These are phyloP conservation scores for Casuarina cunninghamiana DNA, from an alignment of 306 rosid genomes.

Conservation along the genomic window DNA sequence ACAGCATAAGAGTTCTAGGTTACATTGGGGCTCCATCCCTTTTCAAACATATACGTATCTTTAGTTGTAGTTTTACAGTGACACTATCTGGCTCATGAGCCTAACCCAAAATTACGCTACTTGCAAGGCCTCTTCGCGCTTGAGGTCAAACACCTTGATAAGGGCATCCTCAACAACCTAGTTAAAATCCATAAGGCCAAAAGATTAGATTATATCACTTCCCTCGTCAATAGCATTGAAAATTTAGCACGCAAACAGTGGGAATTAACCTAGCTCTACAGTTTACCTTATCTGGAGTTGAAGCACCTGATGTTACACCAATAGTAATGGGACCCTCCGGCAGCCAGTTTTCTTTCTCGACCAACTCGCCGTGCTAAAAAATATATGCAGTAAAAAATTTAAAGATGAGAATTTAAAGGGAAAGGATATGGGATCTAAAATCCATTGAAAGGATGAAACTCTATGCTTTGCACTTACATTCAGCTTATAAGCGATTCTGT, in stretches of 20 bases:
- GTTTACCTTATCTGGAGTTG: conserved; percentile 96
- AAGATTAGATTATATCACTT: not conserved
- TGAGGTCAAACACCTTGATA: conserved; percentile 74
- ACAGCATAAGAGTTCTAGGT: conserved; percentile 17
- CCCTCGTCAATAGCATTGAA: not conserved
- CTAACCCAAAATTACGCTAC: conserved; percentile 35
- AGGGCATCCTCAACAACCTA: conserved; percentile 91
- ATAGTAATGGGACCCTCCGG: conserved; percentile 82
- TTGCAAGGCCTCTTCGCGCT: conserved; percentile 78
- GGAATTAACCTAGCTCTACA: not conserved
- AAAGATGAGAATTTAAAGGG: conserved; percentile 6
- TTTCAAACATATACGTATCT: conserved; percentile 3
- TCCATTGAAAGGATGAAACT: conserved; percentile 4
- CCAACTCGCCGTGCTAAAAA: conserved; percentile 86
- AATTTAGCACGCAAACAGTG: not conserved
- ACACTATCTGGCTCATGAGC: conserved; percentile 12
- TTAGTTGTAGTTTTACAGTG: conserved; percentile 32
- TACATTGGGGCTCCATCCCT: conserved; percentile 10
- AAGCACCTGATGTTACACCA: conserved; percentile 97
- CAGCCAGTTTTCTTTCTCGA: conserved; percentile 85
- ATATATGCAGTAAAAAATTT: not conserved
- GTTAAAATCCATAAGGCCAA: conserved; percentile 7
- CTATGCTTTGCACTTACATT: conserved; percentile 53
- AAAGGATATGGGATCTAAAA: conserved; percentile 4
- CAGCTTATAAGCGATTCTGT: conserved; percentile 75